Percentiles rank a stretch among this genome's conserved stretches.
These are phyloP conservation scores for Pythium phragmiticola DNA, from an alignment of 352 stramenopile genomes.

Conservation along the genomic window DNA sequence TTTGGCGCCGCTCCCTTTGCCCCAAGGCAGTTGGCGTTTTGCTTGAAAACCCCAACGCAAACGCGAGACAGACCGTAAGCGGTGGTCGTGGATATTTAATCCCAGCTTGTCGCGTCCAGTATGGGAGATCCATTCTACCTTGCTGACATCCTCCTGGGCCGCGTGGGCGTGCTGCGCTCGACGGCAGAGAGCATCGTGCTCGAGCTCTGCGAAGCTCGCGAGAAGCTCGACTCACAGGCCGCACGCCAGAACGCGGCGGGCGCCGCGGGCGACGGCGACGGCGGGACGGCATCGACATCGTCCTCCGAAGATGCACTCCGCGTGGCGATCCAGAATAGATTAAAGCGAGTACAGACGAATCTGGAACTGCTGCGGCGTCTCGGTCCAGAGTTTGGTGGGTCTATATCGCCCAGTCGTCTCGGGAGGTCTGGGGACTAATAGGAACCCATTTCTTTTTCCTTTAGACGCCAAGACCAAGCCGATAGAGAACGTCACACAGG, in stretches of 20 bases:
- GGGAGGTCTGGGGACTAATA: background rate
- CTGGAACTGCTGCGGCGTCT: constrained; percentile 82
- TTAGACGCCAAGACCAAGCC: constrained; percentile 85
- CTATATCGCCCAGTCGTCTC: background rate
- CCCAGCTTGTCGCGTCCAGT: background rate
- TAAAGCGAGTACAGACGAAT: constrained; percentile 87
- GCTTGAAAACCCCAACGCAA: constrained; percentile 19
- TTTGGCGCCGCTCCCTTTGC: constrained; percentile 16
- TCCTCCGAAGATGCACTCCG: constrained; percentile 61
- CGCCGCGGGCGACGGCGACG: constrained; percentile 11
- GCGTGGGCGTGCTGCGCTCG: constrained; percentile 79
- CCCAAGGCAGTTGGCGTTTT: constrained; percentile 20
- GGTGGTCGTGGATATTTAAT: constrained; percentile 11
- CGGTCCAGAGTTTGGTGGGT: constrained; percentile 79
- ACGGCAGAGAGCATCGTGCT: constrained; percentile 86
- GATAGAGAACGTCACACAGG: constrained; percentile 81
- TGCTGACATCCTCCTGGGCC: constrained; percentile 79
- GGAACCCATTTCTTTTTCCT: background rate
- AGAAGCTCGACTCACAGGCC: constrained; percentile 53
- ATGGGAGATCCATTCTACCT: constrained; percentile 90
- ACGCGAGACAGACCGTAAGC: constrained; percentile 5
- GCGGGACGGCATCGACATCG: constrained; percentile 2
- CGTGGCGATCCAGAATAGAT: constrained; percentile 78
- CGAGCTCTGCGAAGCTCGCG: constrained; percentile 71
- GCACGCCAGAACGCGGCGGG: constrained; percentile 17